Conservation (phyloP, 1,284 basidiomycete genomes). For the Microbotryum silenes-acaulis region DNA sequence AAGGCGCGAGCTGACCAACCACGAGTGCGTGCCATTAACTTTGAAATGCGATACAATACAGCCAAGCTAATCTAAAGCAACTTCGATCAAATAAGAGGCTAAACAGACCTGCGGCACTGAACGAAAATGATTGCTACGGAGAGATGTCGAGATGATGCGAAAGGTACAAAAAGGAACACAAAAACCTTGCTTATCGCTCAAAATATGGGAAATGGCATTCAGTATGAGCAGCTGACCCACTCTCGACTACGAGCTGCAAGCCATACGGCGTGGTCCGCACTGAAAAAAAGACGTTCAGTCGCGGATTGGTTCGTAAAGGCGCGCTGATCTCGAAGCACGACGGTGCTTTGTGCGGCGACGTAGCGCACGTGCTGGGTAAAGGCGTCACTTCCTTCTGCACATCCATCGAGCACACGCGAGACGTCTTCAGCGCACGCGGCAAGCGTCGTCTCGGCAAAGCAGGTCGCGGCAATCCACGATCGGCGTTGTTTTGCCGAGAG, state of each 20-base stretch:
- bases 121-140: no score
- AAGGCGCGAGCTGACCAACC: no score
- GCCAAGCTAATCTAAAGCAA: no score
- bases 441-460: slow-evolving; percentile 23
- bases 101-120: no score
- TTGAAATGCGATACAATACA: no score
- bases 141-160: no score
- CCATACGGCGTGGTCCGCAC: slow-evolving; percentile 73
- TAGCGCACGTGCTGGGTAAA: slow-evolving; percentile 77
- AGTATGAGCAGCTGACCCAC: slow-evolving; percentile 50
- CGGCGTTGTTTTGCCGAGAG: slow-evolving; percentile 4
- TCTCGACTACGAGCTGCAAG: slow-evolving; percentile 69
- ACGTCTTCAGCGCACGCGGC: slow-evolving; percentile 68
- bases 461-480: no score
- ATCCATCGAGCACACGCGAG: slow-evolving; percentile 69
- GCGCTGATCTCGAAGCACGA: slow-evolving; percentile 85
- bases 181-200: no score
- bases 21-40: no score
- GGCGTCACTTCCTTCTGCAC: slow-evolving; percentile 70
- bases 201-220: no score
- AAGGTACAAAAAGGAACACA: no score
- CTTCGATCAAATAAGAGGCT: no score
- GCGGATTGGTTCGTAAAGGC: slow-evolving; percentile 80
- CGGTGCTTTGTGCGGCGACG: slow-evolving; percentile 85
- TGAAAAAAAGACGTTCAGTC: slow-evolving; percentile 81